Conservation (phyloP, 148 eudicot genomes). For the Chenopodium album region DNA sequence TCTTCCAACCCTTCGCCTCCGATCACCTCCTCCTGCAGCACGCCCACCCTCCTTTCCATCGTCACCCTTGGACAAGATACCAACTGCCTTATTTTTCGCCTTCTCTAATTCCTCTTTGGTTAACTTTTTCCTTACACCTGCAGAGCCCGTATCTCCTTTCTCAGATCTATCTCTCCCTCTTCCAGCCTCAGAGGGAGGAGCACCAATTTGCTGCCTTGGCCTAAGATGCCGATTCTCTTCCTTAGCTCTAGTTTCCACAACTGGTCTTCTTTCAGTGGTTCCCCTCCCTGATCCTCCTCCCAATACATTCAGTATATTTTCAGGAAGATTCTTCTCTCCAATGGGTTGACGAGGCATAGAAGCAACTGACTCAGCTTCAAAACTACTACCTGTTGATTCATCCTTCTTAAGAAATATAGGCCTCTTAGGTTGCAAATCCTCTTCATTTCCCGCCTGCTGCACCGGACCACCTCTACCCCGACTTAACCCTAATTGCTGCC, state of each 20-base stretch:
- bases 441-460: conserved; percentile 14
- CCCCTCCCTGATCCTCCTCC: conserved; percentile 64
- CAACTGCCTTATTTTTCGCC: conserved; percentile 36
- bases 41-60: conserved; percentile 27
- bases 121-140: conserved; percentile 22
- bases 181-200: conserved; percentile 7
- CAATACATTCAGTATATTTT: conserved; percentile 31
- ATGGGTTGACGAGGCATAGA: conserved; percentile 20
- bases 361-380: conserved; percentile 21
- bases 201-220: conserved; percentile 19
- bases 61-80: conserved; percentile 27
- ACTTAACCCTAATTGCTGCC: conserved; percentile 30
- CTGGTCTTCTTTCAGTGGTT: conserved; percentile 14
- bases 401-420: conserved; percentile 41
- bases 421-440: conserved; percentile 29
- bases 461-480: conserved; percentile 42
- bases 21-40: conserved; percentile 26
- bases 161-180: conserved; percentile 19
- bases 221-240: conserved; percentile 61
- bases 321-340: conserved; percentile 34
- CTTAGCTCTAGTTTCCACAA: conserved; percentile 21
- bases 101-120: conserved; percentile 26
- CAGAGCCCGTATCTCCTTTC: conserved; percentile 9
- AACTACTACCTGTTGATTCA: conserved; percentile 13
- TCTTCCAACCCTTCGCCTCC: conserved; percentile 32